Evolutionary conservation across 441 rosid genomes (phyloP).

Genomic region (Aquilaria agallochum): DNA sequence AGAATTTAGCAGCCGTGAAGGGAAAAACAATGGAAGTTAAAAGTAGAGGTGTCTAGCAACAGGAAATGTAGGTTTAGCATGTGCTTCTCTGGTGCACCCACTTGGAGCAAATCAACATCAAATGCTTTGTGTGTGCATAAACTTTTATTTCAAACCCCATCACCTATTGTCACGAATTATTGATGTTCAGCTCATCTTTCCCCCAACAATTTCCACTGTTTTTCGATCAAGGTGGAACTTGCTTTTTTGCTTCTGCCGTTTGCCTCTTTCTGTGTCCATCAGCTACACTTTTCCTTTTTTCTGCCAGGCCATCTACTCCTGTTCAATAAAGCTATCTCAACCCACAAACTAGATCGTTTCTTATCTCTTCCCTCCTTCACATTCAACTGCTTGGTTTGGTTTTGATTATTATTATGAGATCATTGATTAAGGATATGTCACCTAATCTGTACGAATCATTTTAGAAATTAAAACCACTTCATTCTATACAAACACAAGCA

Average conservation of each 20-base stretch:
- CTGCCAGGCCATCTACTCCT: conserved; percentile 13
- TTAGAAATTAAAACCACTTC: too few relatives aligned
- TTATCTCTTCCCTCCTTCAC: neutral
- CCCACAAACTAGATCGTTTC: conserved; percentile 1
- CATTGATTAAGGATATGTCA: too few relatives aligned
- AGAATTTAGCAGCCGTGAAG: too few relatives aligned
- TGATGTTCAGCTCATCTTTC: conserved; percentile 39
- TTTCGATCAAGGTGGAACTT: neutral
- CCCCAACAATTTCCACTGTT: conserved; percentile 13
- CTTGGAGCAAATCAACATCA: conserved; percentile 38
- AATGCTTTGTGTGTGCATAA: conserved; percentile 20
- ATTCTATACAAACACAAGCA: too few relatives aligned
- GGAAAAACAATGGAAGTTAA: too few relatives aligned
- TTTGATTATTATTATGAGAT: too few relatives aligned
- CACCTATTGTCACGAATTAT: conserved; percentile 36
- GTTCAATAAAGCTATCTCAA: neutral
- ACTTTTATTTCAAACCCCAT: conserved; percentile 15
- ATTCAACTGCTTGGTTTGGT: too few relatives aligned
- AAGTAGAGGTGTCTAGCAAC: conserved; percentile 2
- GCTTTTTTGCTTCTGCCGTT: conserved; percentile 15
- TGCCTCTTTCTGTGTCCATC: conserved; percentile 14
- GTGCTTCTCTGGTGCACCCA: conserved; percentile 48
- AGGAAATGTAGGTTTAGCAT: conserved; percentile 35
- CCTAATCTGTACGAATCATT: too few relatives aligned
- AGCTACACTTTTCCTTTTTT: conserved; percentile 4